Evolutionary conservation across 2,329 filamentous ascomycete species (phyloP).

Genomic region (Sphaerulina populicola): DNA sequence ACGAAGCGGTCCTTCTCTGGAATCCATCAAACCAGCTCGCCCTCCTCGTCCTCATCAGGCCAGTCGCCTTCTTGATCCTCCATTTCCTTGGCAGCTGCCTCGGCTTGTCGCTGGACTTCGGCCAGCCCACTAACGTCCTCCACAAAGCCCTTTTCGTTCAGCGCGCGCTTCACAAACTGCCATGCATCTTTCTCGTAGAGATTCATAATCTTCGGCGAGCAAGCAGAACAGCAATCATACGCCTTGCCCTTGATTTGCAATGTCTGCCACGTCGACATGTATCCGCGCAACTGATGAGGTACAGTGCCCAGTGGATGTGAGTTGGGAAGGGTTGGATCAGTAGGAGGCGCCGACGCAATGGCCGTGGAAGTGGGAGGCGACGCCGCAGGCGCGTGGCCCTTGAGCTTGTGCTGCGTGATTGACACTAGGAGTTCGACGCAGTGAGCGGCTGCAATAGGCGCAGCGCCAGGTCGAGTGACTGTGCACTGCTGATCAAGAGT

Average conservation of each 20-base stretch:
- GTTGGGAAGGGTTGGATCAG: slow-evolving; percentile 25
- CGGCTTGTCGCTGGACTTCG: slow-evolving; percentile 51
- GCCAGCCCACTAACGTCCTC: slow-evolving; percentile 66
- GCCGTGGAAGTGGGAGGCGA: slow-evolving; percentile 20
- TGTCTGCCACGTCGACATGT: slow-evolving; percentile 64
- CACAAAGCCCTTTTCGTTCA: slow-evolving; percentile 69
- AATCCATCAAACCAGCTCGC: slow-evolving; percentile 33
- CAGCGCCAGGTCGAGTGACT: slow-evolving; percentile 85
- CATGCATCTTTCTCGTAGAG: slow-evolving; percentile 62
- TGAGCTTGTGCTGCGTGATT: slow-evolving; percentile 60
- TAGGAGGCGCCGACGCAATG: slow-evolving; percentile 30
- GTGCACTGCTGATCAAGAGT: slow-evolving; percentile 98
- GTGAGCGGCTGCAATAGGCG: slow-evolving; percentile 82
- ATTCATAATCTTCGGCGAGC: slow-evolving; percentile 59
- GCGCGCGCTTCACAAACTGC: slow-evolving; percentile 66
- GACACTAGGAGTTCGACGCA: slow-evolving; percentile 85
- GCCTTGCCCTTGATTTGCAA: slow-evolving; percentile 64
- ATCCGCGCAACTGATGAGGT: slow-evolving; percentile 73
- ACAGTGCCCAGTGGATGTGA: slow-evolving; percentile 57
- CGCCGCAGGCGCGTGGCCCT: slow-evolving; percentile 35
- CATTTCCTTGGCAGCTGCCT: slow-evolving; percentile 44
- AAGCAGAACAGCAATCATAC: slow-evolving; percentile 75
- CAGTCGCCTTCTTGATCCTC: slow-evolving; percentile 57
- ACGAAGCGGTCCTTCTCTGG: no score
- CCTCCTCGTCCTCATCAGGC: slow-evolving; percentile 44